Conservation (phyloP, 31 red algal species). For the Odonthalia washingtoniensis region DNA sequence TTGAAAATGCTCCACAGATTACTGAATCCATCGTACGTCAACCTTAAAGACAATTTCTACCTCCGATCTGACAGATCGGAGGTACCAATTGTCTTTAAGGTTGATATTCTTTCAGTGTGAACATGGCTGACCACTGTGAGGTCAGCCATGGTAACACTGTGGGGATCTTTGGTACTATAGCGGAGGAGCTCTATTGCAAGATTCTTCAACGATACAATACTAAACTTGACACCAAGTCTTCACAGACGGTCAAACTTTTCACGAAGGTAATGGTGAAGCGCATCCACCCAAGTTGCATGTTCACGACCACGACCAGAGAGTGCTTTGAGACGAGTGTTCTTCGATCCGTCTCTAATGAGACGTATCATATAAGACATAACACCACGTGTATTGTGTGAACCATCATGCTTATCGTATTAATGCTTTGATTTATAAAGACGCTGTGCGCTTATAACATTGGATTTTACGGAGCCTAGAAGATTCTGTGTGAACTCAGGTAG, state of each 20-base stretch:
- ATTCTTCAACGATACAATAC: background rate
- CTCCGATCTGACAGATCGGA: no score
- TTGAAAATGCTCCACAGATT: background rate
- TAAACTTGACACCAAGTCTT: conserved; percentile 10
- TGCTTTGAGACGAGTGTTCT: background rate
- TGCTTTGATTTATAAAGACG: no score
- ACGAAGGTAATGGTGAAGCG: background rate
- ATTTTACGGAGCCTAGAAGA: no score
- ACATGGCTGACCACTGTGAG: no score
- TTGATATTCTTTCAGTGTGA: no score
- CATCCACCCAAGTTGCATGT: no score
- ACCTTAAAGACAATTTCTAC: background rate
- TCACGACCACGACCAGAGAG: background rate
- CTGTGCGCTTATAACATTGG: no score
- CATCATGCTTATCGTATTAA: no score
- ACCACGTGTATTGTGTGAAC: no score
- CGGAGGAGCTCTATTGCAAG: background rate
- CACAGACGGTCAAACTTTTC: background rate
- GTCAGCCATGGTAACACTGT: background rate
- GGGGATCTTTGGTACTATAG: background rate
- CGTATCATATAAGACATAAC: background rate
- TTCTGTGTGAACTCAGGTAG: no score
- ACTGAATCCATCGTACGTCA: background rate
- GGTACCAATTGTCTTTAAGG: no score
- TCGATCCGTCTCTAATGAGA: background rate